phyloP scores from a whole-genome alignment of 805 yeast species.

The Kluyveromyces nonfermentans region DNA sequence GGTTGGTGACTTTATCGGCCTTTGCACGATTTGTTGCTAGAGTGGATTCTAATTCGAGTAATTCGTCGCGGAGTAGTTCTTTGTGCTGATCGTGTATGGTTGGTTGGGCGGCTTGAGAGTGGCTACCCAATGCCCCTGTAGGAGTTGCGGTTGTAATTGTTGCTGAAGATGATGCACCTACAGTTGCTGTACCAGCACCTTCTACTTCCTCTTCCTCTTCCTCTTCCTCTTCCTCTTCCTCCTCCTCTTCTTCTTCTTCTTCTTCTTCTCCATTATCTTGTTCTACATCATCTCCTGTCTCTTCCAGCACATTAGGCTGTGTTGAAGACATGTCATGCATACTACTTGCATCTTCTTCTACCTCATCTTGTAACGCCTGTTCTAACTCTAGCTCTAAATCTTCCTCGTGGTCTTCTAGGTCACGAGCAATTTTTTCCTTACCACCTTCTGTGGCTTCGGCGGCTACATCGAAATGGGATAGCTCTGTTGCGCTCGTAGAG shows the following conservation, averaged over 20 bases:
- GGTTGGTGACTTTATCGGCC: slow-evolving; percentile 64
- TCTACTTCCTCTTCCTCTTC: slow-evolving; percentile 44
- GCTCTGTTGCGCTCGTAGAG: slow-evolving; percentile 14
- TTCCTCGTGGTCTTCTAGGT: slow-evolving; percentile 31
- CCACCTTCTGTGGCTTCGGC: slow-evolving; percentile 13
- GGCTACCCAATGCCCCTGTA: not conserved
- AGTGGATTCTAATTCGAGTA: slow-evolving; percentile 68
- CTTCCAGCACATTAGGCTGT: slow-evolving; percentile 20
- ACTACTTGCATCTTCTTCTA: slow-evolving; percentile 13
- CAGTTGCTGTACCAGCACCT: slow-evolving; percentile 23
- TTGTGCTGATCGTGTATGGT: slow-evolving; percentile 54
- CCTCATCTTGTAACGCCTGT: slow-evolving; percentile 40
- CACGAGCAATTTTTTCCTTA: slow-evolving; percentile 22
- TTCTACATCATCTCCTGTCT: slow-evolving; percentile 29
- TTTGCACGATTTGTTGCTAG: slow-evolving; percentile 67
- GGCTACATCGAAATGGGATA: slow-evolving; percentile 8
- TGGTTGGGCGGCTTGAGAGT: slow-evolving; percentile 37
- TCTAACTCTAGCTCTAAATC: slow-evolving; percentile 50
- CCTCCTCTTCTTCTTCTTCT: slow-evolving; percentile 39
- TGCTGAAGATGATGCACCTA: slow-evolving; percentile 15
- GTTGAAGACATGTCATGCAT: slow-evolving; percentile 13
- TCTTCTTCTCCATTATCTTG: slow-evolving; percentile 29
- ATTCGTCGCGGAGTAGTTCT: slow-evolving; percentile 76
- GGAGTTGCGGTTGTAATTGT: not conserved
- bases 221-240: slow-evolving; percentile 36